Conservation (phyloP, 2,329 filamentous ascomycete species). For the Aspergillus fumigatus region DNA sequence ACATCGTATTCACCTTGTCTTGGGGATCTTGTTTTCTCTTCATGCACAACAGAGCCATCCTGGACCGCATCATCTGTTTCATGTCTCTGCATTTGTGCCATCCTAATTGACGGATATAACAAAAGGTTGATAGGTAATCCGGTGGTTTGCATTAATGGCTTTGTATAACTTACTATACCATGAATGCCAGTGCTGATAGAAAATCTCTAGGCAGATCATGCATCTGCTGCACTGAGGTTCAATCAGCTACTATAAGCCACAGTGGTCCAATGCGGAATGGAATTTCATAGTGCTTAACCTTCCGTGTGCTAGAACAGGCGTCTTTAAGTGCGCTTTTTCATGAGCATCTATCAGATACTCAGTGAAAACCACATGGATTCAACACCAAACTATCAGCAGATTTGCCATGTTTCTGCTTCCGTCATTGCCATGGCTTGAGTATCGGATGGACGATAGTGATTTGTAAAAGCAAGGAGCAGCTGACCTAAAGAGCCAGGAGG, state of each 20-base stretch:
- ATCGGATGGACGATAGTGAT: background rate
- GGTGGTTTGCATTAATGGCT: background rate
- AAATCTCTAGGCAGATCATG: slow-evolving; percentile 39
- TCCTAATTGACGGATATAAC: background rate
- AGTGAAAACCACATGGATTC: slow-evolving; percentile 15
- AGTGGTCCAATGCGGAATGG: slow-evolving; percentile 5
- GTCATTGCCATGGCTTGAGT: slow-evolving; percentile 1
- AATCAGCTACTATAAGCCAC: slow-evolving; percentile 6
- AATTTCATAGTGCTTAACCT: slow-evolving; percentile 7
- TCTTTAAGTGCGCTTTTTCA: slow-evolving; percentile 16
- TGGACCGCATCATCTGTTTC: background rate
- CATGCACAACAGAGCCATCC: background rate
- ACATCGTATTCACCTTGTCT: background rate
- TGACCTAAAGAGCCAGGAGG: background rate
- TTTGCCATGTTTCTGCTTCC: slow-evolving; percentile 6
- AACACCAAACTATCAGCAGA: slow-evolving; percentile 8
- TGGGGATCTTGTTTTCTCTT: background rate
- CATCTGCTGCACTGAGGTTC: slow-evolving; percentile 31
- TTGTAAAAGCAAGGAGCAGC: no score
- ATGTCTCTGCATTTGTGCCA: background rate
- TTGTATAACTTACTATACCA: slow-evolving; percentile 31
- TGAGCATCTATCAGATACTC: slow-evolving; percentile 17
- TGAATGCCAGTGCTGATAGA: slow-evolving; percentile 33
- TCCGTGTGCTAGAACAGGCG: slow-evolving; percentile 13
- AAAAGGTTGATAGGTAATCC: background rate